These are phyloP conservation scores for Diaporthe aspalathi DNA, from an alignment of 2,329 filamentous ascomycete genomes.

Conservation along the genomic window DNA sequence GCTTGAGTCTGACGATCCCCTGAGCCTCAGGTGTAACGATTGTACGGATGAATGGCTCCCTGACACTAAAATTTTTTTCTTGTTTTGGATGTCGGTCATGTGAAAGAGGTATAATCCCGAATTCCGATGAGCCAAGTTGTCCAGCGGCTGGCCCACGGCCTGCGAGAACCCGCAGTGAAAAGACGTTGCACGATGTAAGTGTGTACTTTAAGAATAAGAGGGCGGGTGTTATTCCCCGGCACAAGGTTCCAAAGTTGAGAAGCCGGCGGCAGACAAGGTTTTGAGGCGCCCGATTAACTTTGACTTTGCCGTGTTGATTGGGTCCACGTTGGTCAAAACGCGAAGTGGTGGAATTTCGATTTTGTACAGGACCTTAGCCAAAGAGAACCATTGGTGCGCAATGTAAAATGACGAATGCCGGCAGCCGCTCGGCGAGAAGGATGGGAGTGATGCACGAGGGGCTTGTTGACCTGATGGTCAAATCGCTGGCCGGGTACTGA, in stretches of 20 bases:
- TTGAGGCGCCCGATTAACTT: slow-evolving; percentile 22
- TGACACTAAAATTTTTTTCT: too few species aligned
- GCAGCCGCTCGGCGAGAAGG: background rate
- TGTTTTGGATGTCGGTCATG: background rate
- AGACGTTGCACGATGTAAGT: background rate
- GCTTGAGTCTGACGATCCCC: slow-evolving; percentile 9
- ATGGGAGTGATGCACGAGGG: background rate
- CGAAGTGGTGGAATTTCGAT: background rate
- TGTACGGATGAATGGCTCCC: background rate
- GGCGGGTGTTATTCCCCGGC: slow-evolving; percentile 5
- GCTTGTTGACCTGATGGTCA: slow-evolving; percentile 2
- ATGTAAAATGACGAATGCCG: background rate
- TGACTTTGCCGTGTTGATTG: slow-evolving; percentile 26
- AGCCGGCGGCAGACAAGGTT: slow-evolving; percentile 30
- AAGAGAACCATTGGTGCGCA: slow-evolving; percentile 5
- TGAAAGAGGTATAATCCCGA: background rate
- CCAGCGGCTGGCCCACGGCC: background rate
- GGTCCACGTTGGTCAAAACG: slow-evolving; percentile 29
- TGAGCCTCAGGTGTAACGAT: background rate
- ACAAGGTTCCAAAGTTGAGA: slow-evolving; percentile 23
- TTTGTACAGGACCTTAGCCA: background rate
- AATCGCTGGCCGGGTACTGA: background rate
- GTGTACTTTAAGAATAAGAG: background rate
- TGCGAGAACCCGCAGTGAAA: background rate
- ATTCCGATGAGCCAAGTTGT: background rate